Evolutionary conservation across 768 basidiomycete species (phyloP).

Genomic region (Leccinellum albellum): DNA sequence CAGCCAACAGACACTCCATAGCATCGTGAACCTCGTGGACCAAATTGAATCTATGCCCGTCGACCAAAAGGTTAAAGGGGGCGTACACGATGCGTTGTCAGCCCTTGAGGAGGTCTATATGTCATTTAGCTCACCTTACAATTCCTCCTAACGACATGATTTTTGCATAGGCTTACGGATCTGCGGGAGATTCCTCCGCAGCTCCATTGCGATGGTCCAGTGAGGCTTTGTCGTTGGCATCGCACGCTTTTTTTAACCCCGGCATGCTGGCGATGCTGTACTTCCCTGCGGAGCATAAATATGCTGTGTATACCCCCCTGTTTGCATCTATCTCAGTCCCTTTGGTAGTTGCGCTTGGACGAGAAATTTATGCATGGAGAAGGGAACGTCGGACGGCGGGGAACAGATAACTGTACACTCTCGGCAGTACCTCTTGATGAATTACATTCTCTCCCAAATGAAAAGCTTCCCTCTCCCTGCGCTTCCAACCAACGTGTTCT

Average conservation of each 20-base stretch:
- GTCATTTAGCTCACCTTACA: not conserved
- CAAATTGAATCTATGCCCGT: slow-evolving; percentile 94
- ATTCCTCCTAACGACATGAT: slow-evolving; percentile 7
- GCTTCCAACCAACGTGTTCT: slow-evolving; percentile 16
- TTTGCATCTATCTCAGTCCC: slow-evolving; percentile 91
- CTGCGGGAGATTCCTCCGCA: slow-evolving; percentile 16
- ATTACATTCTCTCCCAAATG: slow-evolving; percentile 3
- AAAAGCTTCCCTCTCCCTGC: slow-evolving; percentile 8
- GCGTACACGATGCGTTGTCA: slow-evolving; percentile 65
- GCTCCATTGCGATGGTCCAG: slow-evolving; percentile 56
- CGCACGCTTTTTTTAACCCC: slow-evolving; percentile 93
- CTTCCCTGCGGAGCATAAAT: slow-evolving; percentile 97
- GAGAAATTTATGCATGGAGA: slow-evolving; percentile 70
- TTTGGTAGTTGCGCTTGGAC: slow-evolving; percentile 65
- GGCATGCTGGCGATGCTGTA: slow-evolving; percentile 95
- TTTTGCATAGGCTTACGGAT: slow-evolving; percentile 23
- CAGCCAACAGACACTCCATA: slow-evolving; percentile 70
- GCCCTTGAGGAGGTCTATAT: slow-evolving; percentile 67
- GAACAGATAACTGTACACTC: slow-evolving; percentile 10
- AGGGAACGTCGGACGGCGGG: slow-evolving; percentile 13
- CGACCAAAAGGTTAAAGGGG: slow-evolving; percentile 65
- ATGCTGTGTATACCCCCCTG: slow-evolving; percentile 92
- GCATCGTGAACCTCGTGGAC: slow-evolving; percentile 79
- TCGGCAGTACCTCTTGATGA: slow-evolving; percentile 1
- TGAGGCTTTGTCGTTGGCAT: slow-evolving; percentile 60